phyloP scores from a whole-genome alignment of 768 basidiomycete species.

The Mycena leptocephala region DNA sequence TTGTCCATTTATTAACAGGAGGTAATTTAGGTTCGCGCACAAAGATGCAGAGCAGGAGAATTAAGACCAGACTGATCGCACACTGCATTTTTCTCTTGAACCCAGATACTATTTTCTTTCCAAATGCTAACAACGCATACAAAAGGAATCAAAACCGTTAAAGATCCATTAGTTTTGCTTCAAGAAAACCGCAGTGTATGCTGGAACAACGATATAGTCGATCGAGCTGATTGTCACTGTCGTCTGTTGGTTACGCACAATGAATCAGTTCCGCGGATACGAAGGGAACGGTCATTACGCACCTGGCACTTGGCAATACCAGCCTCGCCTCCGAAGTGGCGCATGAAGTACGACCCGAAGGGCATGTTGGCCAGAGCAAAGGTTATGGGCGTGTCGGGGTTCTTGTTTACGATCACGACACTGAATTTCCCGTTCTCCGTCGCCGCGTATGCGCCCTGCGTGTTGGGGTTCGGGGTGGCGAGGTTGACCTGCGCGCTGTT shows the following conservation, averaged over 20 bases:
- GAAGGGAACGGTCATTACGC: conserved; percentile 30
- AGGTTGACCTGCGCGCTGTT: conserved; percentile 63
- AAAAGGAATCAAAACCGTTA: too few relatives aligned
- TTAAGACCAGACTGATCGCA: too few relatives aligned
- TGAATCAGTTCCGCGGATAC: conserved; percentile 1
- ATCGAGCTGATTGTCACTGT: conserved; percentile 32
- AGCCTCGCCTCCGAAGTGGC: conserved; percentile 71
- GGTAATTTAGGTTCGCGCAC: too few relatives aligned
- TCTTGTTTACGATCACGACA: conserved; percentile 69
- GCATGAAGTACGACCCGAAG: conserved; percentile 64
- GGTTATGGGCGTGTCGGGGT: conserved; percentile 56
- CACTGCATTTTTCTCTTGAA: too few relatives aligned
- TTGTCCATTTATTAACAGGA: too few relatives aligned
- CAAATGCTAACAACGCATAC: too few relatives aligned
- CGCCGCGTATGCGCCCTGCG: conserved; percentile 64
- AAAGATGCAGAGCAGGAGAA: too few relatives aligned
- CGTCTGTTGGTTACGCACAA: conserved; percentile 36
- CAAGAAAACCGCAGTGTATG: conserved; percentile 56
- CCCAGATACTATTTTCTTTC: too few relatives aligned
- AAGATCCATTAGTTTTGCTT: conserved; percentile 43
- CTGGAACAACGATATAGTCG: conserved; percentile 53
- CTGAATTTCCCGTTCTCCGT: conserved; percentile 58
- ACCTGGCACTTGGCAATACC: conserved; percentile 73
- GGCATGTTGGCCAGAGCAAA: conserved; percentile 64
- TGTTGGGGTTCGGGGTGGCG: conserved; percentile 56